These are phyloP conservation scores for Botrytis cinerea DNA, from an alignment of 2,329 filamentous ascomycete species.

Conservation along the genomic window DNA sequence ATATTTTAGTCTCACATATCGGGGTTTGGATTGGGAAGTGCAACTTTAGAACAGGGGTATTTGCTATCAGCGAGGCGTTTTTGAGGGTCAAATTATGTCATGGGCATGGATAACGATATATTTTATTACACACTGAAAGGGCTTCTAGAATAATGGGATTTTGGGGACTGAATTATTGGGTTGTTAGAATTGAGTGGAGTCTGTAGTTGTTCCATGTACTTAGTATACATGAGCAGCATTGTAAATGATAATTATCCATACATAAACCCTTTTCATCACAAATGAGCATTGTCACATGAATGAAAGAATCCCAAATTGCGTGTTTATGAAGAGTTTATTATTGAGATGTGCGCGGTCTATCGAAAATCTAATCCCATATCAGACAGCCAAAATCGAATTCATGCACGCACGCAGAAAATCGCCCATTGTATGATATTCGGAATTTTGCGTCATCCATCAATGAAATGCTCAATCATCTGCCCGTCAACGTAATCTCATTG, in stretches of 20 bases:
- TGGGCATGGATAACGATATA: not conserved
- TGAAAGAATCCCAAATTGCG: not conserved
- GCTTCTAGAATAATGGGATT: not conserved
- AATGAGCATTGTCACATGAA: not conserved
- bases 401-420: not conserved
- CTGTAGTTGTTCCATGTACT: not conserved
- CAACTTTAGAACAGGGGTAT: not conserved
- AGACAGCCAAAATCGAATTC: constrained; percentile 16
- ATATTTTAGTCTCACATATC: not conserved
- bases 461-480: constrained; percentile 9
- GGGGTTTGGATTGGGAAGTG: not conserved
- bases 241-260: not conserved
- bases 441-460: constrained; percentile 8
- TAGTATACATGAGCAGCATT: not conserved
- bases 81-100: not conserved
- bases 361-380: constrained; percentile 16
- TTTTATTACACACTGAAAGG: not conserved
- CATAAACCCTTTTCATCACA: not conserved
- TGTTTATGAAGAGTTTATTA: not conserved
- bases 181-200: no score
- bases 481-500: not conserved
- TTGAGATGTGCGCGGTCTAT: constrained; percentile 9
- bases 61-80: constrained; percentile 8
- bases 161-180: not conserved
- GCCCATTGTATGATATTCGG: constrained; percentile 5